Evolutionary conservation across 257 asterid genomes (phyloP).

Genomic region (Scutellaria barbata): DNA sequence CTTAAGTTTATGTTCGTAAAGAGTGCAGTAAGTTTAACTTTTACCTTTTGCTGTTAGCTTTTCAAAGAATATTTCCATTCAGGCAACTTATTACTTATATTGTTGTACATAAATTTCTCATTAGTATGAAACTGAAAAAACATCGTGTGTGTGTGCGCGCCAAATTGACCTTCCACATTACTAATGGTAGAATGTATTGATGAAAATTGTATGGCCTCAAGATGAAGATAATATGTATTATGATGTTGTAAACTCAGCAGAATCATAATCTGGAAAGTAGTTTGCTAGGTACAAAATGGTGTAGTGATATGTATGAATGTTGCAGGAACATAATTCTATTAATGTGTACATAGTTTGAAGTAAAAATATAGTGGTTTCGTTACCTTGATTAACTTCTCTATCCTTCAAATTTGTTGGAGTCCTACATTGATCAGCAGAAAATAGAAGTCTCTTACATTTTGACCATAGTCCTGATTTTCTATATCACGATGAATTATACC

Average conservation of each 20-base stretch:
- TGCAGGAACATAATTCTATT: background rate
- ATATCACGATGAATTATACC: background rate
- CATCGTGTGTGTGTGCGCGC: background rate
- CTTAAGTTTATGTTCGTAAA: background rate
- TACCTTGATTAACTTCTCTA: background rate
- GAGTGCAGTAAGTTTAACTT: no score
- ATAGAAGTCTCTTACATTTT: background rate
- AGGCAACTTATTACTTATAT: background rate
- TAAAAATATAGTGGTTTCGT: background rate
- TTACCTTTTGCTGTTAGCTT: no score
- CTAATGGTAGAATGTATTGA: background rate
- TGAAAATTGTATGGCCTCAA: constrained; percentile 1
- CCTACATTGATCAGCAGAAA: background rate
- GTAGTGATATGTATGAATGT: background rate
- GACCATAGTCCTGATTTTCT: background rate
- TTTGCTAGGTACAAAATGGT: background rate
- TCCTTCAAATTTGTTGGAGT: background rate
- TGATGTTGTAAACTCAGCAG: constrained; percentile 15
- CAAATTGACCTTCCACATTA: constrained; percentile 6
- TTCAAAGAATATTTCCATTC: no score
- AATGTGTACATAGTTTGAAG: constrained; percentile 3
- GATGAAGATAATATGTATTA: constrained; percentile 1
- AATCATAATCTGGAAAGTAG: constrained; percentile 3
- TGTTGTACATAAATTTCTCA: background rate
- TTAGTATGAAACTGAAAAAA: background rate